Conservation (phyloP, 73 alveolate species). For the Symbiodinium natans region DNA sequence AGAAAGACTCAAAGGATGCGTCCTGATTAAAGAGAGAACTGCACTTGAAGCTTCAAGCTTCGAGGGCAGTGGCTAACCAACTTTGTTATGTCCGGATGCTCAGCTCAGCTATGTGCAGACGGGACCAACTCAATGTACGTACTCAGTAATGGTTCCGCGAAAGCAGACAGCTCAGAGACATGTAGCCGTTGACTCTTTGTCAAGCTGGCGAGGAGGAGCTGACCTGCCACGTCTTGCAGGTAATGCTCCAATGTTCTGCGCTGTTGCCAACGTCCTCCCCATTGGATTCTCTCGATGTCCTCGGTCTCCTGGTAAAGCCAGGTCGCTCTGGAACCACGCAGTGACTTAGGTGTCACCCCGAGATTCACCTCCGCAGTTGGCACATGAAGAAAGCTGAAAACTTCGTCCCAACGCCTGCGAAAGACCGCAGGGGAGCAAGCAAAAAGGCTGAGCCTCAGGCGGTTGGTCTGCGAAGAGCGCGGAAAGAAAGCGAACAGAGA, state of each 20-base stretch:
- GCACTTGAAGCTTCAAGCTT: too few species aligned
- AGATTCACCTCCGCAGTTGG: neutral
- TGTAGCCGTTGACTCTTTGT: neutral
- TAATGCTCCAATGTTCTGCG: conserved; percentile 34
- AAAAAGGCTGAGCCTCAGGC: neutral
- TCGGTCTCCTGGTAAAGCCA: conserved; percentile 37
- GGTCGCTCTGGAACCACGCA: conserved; percentile 27
- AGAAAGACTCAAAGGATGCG: too few species aligned
- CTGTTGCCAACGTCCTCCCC: conserved; percentile 43
- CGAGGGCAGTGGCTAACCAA: too few species aligned
- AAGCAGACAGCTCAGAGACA: neutral
- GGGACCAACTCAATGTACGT: too few species aligned
- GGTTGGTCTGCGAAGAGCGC: neutral
- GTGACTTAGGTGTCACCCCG: conserved; percentile 18
- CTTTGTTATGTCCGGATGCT: too few species aligned
- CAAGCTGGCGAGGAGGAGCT: neutral
- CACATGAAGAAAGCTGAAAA: neutral
- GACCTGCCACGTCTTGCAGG: conserved; percentile 34
- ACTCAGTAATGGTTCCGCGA: neutral
- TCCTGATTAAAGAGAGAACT: too few species aligned
- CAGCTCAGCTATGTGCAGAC: too few species aligned
- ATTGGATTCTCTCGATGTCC: neutral
- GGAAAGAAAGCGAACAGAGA: neutral
- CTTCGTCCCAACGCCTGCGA: neutral
- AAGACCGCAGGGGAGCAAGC: neutral